phyloP scores from a whole-genome alignment of 345 rosid genomes.

The Brassica napus region DNA sequence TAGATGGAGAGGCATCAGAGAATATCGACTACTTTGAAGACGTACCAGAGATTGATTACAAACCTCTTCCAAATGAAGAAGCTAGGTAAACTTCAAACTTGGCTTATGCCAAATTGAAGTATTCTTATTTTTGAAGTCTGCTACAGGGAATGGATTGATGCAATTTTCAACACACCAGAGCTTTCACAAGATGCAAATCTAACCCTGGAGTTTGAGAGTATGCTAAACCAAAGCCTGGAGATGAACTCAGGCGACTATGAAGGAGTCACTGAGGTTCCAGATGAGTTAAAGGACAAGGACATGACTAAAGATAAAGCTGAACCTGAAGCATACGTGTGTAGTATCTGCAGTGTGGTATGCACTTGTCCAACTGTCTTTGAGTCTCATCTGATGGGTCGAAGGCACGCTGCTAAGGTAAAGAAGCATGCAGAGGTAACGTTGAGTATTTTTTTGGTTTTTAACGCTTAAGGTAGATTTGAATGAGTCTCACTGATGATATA shows the following conservation, averaged over 20 bases:
- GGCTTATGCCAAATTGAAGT: neutral
- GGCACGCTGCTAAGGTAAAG: neutral
- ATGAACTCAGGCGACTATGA: neutral
- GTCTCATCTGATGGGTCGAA: conserved; percentile 9
- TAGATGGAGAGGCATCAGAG: conserved; percentile 38
- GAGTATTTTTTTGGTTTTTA: neutral
- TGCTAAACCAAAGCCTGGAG: neutral
- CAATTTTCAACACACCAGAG: neutral
- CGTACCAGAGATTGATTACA: conserved; percentile 33
- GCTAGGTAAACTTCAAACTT: neutral
- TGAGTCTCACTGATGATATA: too few species aligned
- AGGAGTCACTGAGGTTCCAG: neutral
- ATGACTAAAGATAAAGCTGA: neutral
- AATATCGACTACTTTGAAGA: neutral
- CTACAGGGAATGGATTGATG: neutral
- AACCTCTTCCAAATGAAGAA: conserved; percentile 20
- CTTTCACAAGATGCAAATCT: neutral
- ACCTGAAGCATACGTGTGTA: conserved; percentile 10
- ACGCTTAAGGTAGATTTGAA: neutral
- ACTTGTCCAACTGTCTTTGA: neutral
- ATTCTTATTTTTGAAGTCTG: neutral
- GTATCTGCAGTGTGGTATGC: conserved; percentile 7
- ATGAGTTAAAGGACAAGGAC: neutral
- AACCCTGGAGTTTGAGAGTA: neutral
- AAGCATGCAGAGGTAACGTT: conserved; percentile 9